Evolutionary conservation across 345 rosid species (phyloP), one percentile per base, ranked within the genome.

Genomic region (Sonneratia caseolaris): DNA sequence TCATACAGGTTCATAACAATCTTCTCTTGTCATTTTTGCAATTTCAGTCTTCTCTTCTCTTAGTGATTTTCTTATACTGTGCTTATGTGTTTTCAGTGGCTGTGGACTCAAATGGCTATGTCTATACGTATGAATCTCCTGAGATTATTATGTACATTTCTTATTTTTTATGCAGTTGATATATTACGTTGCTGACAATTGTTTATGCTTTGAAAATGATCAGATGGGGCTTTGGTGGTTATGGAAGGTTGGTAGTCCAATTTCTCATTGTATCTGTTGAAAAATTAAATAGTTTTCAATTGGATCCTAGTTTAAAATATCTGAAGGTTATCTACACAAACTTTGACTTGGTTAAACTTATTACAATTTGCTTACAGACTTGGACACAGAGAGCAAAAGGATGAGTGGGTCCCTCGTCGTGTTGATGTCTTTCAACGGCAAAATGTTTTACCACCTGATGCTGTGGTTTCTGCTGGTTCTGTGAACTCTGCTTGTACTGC

Each of bases 181-280:
- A 43, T 49, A 37, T 59, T 62, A 55, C 19, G 55, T 55, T 78
- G 69, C 68, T 75, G 75, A 77, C 70, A 51, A 55, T 75, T 67
- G 66, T 48, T 68, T 68, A 11, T 72, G 49, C 53, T 48, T 85
- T 75, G 37, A 73, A 76, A 70, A 40, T 64, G 67, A 65, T 78
- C 78, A 95, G 99, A 84, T 95, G 99, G 99, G 99, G 99, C 71
- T 92, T 76, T 73, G 99, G 99, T 75, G 99, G 99, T 70, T 91
- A 92, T 88, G 98, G 99, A 82, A 95, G 99, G 98, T 95, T 77
- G 68, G 92, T 83, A 61, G 40, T 61, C 71, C 18, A 51, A 36
- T 37, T n/a, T 48, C 47, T 43, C 64, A 14, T 57, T 69, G 7
- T 69, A 35, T 70, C 24, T 15, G 18, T 19, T 8, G 45, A 38